Evolutionary conservation across 495 filamentous ascomycete species (phyloP), one percentile per base, ranked within the genome.

Genomic region (Penicillium longicatenatum): DNA sequence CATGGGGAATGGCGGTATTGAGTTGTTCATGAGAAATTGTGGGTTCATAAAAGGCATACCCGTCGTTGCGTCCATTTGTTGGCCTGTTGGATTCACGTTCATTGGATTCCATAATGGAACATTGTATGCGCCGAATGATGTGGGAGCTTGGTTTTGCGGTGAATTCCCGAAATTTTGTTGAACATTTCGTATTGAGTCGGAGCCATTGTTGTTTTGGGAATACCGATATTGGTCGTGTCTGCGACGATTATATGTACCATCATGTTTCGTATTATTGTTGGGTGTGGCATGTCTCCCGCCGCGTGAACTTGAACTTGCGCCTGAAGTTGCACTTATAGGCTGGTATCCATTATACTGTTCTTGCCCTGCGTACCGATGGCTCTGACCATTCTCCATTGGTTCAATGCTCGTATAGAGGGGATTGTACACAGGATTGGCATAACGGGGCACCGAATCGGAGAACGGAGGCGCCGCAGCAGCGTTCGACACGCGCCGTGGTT

Each of bases 61-160:
- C 29, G 50, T 19, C 17, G 46, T 41, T 19, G 31, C 31, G 8
- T 17, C 37, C 17, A 6, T 29, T 39, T 31, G 30, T 33, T 42
- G 16, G 30, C 35, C 21, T 24, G 8, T 29, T 30, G 24, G 8
- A n/a, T 56, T 57, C 48, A 30, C 57, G 35, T 30, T 51, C 31
- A 43, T 37, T 11, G 45, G 60, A 42, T 59, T 63, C 55, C 61
- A 65, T n/a, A 52, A 41, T 5, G 66, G 55, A 4, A 52, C 37
- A 50, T 59, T 59, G 53, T 63, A 62, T 16, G 59, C 22, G 37
- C 60, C 59, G 19, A 61, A 56, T 37, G 49, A 22, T 37, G 63
- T 52, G 21, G 50, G 47, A 12, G 57, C 31, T 22, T 35, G 52
- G 10, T 26, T 46, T 26, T 26, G 21, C 24, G 24, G 6, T 4